A percentile compares a stretch with the other conserved stretches of the same genome.
Conservation (phyloP, 2,329 filamentous ascomycete species). For the Madurella fahalii region DNA sequence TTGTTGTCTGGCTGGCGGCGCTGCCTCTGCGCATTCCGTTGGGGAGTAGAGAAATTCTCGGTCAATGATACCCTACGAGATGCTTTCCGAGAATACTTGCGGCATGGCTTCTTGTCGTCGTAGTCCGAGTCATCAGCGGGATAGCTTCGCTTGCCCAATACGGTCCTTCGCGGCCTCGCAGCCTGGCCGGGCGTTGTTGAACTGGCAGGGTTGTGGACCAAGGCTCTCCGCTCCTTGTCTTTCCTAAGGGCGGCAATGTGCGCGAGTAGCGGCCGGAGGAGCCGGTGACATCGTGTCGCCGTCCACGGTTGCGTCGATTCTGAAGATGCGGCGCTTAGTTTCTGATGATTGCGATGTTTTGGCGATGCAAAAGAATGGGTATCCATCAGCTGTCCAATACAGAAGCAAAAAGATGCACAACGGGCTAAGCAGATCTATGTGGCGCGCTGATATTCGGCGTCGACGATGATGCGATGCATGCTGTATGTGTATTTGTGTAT, state of each 20-base stretch:
- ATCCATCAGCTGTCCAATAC: constrained; percentile 8
- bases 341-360: constrained; percentile 5
- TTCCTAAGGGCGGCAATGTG: constrained; percentile 40
- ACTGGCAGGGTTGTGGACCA: neutral
- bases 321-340: neutral
- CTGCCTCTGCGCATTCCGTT: constrained; percentile 7
- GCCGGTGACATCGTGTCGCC: constrained; percentile 43
- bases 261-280: constrained; percentile 45
- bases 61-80: constrained; percentile 9
- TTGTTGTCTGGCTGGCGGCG: constrained; percentile 15
- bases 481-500: neutral
- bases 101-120: constrained; percentile 16
- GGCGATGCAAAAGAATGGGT: constrained; percentile 1
- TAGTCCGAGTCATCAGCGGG: constrained; percentile 15
- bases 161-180: neutral
- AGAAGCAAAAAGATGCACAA: neutral
- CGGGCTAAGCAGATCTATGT: neutral
- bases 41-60: constrained; percentile 8
- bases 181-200: neutral
- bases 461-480: neutral
- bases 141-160: constrained; percentile 20
- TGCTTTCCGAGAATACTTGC: constrained; percentile 21
- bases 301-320: constrained; percentile 38
- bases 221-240: constrained; percentile 25
- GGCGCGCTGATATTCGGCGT: neutral